Percentiles rank a stretch among this genome's conserved stretches.
phyloP scores from a whole-genome alignment of 371 early-diverging fungal genomes.

The Phascolomyces articulosus region DNA sequence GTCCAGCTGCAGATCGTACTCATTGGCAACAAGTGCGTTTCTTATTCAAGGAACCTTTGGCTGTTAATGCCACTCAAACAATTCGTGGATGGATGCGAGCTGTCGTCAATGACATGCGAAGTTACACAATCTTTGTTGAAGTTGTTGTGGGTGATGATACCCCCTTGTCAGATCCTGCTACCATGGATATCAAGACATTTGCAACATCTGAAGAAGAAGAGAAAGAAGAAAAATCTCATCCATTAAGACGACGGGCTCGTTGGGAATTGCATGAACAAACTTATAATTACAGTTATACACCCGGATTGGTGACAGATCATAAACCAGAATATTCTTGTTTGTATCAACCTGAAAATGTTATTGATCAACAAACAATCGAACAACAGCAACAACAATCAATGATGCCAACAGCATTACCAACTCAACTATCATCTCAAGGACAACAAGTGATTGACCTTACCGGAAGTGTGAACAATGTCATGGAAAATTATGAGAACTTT shows the following conservation, averaged over 20 bases:
- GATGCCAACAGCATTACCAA: too few species aligned
- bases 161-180: conserved; percentile 25
- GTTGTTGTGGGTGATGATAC: conserved; percentile 52
- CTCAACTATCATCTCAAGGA: neutral
- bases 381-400: too few species aligned
- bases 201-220: conserved; percentile 19
- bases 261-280: conserved; percentile 96
- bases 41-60: conserved; percentile 92
- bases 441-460: conserved; percentile 4
- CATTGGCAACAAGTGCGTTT: conserved; percentile 99
- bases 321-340: conserved; percentile 76
- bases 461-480: conserved; percentile 10
- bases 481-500: conserved; percentile 28
- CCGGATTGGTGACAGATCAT: conserved; percentile 54
- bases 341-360: conserved; percentile 62
- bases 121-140: conserved; percentile 82
- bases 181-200: conserved; percentile 19
- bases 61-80: conserved; percentile 88
- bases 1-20: conserved; percentile 85
- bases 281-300: conserved; percentile 80
- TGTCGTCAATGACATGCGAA: conserved; percentile 88
- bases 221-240: neutral
- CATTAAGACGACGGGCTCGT: conserved; percentile 63
- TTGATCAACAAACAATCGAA: conserved; percentile 13
- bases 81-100: conserved; percentile 87